Conservation (phyloP, 2,329 filamentous ascomycete genomes). For the Colletotrichum melonis region DNA sequence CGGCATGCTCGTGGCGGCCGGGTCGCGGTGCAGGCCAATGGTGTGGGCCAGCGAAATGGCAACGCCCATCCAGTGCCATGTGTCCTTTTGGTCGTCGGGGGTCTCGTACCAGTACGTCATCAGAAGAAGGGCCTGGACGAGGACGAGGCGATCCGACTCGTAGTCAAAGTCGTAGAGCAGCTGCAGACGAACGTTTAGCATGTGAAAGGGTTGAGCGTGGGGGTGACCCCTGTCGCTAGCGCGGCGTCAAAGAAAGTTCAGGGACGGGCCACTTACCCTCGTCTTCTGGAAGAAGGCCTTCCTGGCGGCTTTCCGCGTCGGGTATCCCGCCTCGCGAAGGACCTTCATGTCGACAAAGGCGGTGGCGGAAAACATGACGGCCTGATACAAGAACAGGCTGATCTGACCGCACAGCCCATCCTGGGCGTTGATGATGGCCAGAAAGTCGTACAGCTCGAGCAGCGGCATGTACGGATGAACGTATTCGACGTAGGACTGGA, state of each 20-base stretch:
- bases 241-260: conserved; percentile 13
- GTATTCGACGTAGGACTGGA: conserved; percentile 87
- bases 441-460: conserved; percentile 74
- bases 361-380: conserved; percentile 92
- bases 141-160: conserved; percentile 86
- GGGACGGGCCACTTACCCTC: conserved; percentile 67
- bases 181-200: conserved; percentile 52
- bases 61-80: conserved; percentile 99
- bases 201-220: conserved; percentile 39
- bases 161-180: conserved; percentile 96
- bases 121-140: conserved; percentile 88
- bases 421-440: conserved; percentile 69
- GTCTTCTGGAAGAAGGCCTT: conserved; percentile 92
- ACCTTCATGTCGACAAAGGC: conserved; percentile 87
- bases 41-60: conserved; percentile 93
- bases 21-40: conserved; percentile 91
- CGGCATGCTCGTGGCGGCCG: conserved; percentile 80
- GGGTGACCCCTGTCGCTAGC: conserved; percentile 15
- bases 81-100: conserved; percentile 96
- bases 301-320: conserved; percentile 81
- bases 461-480: conserved; percentile 96
- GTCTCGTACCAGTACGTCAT: conserved; percentile 99
- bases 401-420: conserved; percentile 79
- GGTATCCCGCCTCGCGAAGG: conserved; percentile 81
- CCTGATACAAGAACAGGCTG: conserved; percentile 90